Evolutionary conservation across 139 green algal species (phyloP).

Genomic region (Chlorella vulgaris): DNA sequence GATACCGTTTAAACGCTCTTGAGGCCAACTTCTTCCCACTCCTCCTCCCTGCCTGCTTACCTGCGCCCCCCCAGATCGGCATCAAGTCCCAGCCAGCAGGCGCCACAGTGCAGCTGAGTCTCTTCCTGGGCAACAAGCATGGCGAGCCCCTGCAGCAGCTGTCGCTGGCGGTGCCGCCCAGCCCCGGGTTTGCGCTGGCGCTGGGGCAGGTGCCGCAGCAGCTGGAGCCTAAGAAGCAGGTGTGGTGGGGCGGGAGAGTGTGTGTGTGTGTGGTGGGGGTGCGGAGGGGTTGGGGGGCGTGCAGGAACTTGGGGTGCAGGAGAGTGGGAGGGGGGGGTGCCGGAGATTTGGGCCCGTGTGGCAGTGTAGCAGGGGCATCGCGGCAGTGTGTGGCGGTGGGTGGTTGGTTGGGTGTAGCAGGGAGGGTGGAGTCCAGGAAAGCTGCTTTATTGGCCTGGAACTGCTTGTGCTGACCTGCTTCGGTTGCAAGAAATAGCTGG

Average conservation of each 20-base stretch:
- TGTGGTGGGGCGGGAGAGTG: background rate
- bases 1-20: no score
- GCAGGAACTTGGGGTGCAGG: no score
- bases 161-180: slow-evolving; percentile 43
- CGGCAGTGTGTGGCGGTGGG: no score
- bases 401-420: no score
- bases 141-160: slow-evolving; percentile 47
- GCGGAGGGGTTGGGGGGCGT: no score
- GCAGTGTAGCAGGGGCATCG: no score
- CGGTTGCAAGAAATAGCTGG: no score
- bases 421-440: no score
- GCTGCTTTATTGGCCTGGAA: no score
- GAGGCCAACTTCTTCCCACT: background rate
- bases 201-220: slow-evolving; percentile 46
- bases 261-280: background rate
- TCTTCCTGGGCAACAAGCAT: slow-evolving; percentile 95
- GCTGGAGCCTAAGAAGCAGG: slow-evolving; percentile 67
- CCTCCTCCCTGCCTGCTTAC: background rate
- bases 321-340: no score
- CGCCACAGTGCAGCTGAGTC: slow-evolving; percentile 58
- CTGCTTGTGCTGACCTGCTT: no score
- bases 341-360: no score
- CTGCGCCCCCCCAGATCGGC: slow-evolving; percentile 73
- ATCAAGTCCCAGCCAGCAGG: slow-evolving; percentile 78
- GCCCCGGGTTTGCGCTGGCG: slow-evolving; percentile 54